Percentiles rank a stretch among this genome's conserved stretches.
Conservation (phyloP, 208 protist genomes). For the Naegleria gruberi region DNA sequence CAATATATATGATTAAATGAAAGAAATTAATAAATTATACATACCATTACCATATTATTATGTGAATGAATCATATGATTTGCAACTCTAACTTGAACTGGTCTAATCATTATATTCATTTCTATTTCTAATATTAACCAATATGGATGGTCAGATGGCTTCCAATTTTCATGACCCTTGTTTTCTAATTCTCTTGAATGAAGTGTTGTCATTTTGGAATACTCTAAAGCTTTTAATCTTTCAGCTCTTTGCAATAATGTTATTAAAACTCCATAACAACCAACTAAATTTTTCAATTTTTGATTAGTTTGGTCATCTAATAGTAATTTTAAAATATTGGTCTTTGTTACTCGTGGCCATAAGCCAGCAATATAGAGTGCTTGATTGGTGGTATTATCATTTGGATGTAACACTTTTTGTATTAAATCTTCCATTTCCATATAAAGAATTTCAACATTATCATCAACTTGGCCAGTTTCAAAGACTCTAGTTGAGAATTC, state of each 20-base stretch:
- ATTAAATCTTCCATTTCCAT: too few relatives aligned
- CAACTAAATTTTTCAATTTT: not conserved
- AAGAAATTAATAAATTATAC: too few relatives aligned
- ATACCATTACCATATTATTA: not conserved
- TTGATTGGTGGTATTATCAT: too few relatives aligned
- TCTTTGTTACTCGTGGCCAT: not conserved
- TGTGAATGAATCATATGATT: not conserved
- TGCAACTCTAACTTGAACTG: not conserved
- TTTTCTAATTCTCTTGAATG: not conserved
- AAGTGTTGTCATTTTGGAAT: not conserved
- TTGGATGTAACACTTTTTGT: too few relatives aligned
- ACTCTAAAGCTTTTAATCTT: not conserved
- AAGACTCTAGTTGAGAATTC: too few relatives aligned
- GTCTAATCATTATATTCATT: conserved; percentile 3
- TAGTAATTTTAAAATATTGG: not conserved
- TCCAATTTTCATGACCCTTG: not conserved
- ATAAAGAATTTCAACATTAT: too few relatives aligned
- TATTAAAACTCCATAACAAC: not conserved
- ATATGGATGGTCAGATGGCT: not conserved
- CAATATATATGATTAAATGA: too few relatives aligned
- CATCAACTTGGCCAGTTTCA: too few relatives aligned
- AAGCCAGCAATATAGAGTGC: not conserved
- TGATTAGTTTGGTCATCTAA: not conserved
- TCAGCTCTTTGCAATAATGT: not conserved
- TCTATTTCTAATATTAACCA: conserved; percentile 1